Percentiles rank a stretch among this genome's conserved stretches.
Evolutionary conservation across 176 grass and related monocot species (phyloP).

Genomic region (Lolium rigidum): DNA sequence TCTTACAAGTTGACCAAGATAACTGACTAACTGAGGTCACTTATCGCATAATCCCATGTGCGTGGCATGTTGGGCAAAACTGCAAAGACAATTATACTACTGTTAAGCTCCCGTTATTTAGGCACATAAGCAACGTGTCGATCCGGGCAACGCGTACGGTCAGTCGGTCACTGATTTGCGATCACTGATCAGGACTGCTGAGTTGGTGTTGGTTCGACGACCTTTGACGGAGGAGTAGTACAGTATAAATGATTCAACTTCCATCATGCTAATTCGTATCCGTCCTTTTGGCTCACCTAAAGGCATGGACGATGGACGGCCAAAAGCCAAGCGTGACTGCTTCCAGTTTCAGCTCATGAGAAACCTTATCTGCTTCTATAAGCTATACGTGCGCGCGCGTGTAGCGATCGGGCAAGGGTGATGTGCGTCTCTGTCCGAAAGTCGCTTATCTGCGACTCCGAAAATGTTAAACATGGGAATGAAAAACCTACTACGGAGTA

Average conservation of each 20-base stretch:
- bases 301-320: background rate
- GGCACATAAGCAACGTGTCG: background rate
- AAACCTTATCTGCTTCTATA: constrained; percentile 15
- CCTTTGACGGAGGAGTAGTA: background rate
- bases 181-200: background rate
- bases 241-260: background rate
- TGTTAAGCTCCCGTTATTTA: too few relatives aligned
- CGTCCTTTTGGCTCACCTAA: constrained; percentile 31
- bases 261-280: background rate
- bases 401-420: background rate
- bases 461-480: background rate
- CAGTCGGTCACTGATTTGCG: too few relatives aligned
- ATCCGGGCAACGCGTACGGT: too few relatives aligned
- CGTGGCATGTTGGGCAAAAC: too few relatives aligned
- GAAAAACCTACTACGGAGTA: background rate
- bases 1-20: too few relatives aligned
- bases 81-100: too few relatives aligned
- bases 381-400: background rate
- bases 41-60: too few relatives aligned
- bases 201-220: background rate
- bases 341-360: constrained; percentile 6
- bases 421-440: background rate
- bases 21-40: too few relatives aligned
- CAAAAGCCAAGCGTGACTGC: background rate
- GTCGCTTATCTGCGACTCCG: background rate